Evolutionary conservation across 768 basidiomycete species (phyloP).

Genomic region (Grammothele lineata): DNA sequence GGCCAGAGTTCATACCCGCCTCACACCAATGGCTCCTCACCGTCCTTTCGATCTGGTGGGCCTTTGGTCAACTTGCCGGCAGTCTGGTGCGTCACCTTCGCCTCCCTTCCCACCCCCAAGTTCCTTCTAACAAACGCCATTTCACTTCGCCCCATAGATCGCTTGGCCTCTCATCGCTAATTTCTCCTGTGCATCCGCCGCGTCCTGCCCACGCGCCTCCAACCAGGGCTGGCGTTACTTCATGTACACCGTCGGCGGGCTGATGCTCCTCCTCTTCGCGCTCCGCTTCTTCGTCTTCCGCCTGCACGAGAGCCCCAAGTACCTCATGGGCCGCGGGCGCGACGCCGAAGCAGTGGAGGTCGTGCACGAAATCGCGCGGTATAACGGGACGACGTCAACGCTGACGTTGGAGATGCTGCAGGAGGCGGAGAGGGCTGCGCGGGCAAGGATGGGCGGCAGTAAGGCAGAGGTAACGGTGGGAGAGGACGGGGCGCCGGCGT

Average conservation of each 20-base stretch:
- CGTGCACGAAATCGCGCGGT: constrained; percentile 55
- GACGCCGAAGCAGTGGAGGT: constrained; percentile 60
- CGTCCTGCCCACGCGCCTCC: constrained; percentile 40
- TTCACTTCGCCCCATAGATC: constrained; percentile 33
- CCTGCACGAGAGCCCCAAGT: constrained; percentile 68
- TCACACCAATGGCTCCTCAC: constrained; percentile 75
- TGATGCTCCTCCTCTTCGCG: constrained; percentile 59
- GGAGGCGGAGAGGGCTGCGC: constrained; percentile 2
- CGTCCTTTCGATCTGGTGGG: constrained; percentile 77
- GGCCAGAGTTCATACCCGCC: constrained; percentile 60
- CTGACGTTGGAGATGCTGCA: constrained; percentile 51
- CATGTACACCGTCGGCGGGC: constrained; percentile 65
- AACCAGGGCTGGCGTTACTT: constrained; percentile 79
- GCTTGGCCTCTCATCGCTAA: constrained; percentile 74
- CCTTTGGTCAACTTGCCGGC: constrained; percentile 66
- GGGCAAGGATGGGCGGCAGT: constrained; percentile 4
- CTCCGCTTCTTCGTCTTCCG: constrained; percentile 65
- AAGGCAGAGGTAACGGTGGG: neutral
- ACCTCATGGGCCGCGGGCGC: constrained; percentile 62
- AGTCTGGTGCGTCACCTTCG: constrained; percentile 39
- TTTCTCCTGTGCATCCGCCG: constrained; percentile 49
- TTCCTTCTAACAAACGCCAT: neutral
- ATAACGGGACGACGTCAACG: constrained; percentile 48
- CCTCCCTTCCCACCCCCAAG: neutral
- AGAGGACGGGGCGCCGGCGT: constrained; percentile 11